phyloP scores from a whole-genome alignment of 2,329 filamentous ascomycete species.

The Botrytis pseudocinerea region DNA sequence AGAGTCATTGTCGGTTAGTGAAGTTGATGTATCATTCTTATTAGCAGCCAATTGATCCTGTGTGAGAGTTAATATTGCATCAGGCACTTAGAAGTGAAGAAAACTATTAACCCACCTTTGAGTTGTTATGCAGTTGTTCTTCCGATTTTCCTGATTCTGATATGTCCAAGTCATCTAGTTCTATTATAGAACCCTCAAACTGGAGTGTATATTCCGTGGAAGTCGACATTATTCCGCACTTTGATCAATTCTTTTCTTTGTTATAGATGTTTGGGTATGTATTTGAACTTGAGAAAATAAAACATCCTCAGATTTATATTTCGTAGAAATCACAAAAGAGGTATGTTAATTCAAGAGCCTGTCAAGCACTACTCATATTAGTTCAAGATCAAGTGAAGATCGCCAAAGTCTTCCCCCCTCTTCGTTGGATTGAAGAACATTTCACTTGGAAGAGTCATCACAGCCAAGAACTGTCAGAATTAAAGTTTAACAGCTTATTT shows the following conservation, averaged over 20 bases:
- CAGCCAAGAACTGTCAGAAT: background rate
- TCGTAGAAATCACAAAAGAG: background rate
- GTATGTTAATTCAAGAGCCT: background rate
- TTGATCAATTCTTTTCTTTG: background rate
- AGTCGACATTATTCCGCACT: background rate
- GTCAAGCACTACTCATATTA: background rate
- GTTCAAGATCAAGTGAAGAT: background rate
- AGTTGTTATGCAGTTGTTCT: background rate
- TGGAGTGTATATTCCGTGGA: background rate
- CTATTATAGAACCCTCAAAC: too few relatives aligned
- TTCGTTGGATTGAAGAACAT: background rate
- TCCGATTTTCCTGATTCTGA: too few relatives aligned
- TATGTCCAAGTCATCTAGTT: background rate
- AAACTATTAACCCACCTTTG: background rate
- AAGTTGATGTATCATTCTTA: too few relatives aligned
- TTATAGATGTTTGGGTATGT: background rate
- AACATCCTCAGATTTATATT: too few relatives aligned
- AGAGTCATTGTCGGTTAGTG: too few relatives aligned
- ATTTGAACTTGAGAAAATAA: background rate
- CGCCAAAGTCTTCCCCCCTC: background rate
- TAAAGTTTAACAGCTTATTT: background rate
- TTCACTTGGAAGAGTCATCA: background rate
- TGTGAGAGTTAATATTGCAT: background rate
- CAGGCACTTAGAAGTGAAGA: background rate
- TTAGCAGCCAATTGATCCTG: background rate